A percentile compares a stretch with the other conserved stretches of the same genome.
phyloP scores from a whole-genome alignment of 352 stramenopile species.

The Phytopythium chamaehyphon region DNA sequence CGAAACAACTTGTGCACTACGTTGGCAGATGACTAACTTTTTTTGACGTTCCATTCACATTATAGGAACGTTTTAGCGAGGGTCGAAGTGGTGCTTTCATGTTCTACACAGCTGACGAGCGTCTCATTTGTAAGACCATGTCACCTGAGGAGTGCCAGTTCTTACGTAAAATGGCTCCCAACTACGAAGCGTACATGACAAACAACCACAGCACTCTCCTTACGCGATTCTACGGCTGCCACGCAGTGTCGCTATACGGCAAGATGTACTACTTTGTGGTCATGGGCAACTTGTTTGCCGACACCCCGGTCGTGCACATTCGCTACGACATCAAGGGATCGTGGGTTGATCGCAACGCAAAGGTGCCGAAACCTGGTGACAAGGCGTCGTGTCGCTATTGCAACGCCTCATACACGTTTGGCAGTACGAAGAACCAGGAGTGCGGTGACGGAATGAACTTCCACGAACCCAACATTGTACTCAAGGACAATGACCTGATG shows the following conservation, averaged over 20 bases:
- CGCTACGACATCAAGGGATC: conserved; percentile 92
- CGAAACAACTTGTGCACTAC: no score
- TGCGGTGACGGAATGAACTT: conserved; percentile 85
- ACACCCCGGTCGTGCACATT: conserved; percentile 85
- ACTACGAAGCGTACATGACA: conserved; percentile 86
- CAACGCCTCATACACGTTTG: conserved; percentile 85
- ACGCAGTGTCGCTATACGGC: conserved; percentile 85
- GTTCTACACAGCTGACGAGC: conserved; percentile 89
- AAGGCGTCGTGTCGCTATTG: conserved; percentile 84
- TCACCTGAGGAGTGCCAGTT: conserved; percentile 82
- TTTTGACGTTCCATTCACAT: not conserved
- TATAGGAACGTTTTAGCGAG: conserved; percentile 78
- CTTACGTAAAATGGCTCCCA: conserved; percentile 78
- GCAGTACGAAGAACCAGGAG: conserved; percentile 80
- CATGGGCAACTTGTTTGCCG: conserved; percentile 89
- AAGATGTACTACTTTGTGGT: conserved; percentile 93
- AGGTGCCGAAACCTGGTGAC: conserved; percentile 73
- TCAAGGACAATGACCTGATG: conserved; percentile 89
- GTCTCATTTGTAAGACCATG: conserved; percentile 91
- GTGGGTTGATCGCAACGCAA: conserved; percentile 86
- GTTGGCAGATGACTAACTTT: not conserved
- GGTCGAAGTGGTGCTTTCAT: conserved; percentile 89
- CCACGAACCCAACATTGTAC: conserved; percentile 85
- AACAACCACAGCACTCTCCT: conserved; percentile 81
- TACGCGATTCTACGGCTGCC: conserved; percentile 88